phyloP scores from a whole-genome alignment of 805 yeast species.

The Wickerhamomyces ciferrii region DNA sequence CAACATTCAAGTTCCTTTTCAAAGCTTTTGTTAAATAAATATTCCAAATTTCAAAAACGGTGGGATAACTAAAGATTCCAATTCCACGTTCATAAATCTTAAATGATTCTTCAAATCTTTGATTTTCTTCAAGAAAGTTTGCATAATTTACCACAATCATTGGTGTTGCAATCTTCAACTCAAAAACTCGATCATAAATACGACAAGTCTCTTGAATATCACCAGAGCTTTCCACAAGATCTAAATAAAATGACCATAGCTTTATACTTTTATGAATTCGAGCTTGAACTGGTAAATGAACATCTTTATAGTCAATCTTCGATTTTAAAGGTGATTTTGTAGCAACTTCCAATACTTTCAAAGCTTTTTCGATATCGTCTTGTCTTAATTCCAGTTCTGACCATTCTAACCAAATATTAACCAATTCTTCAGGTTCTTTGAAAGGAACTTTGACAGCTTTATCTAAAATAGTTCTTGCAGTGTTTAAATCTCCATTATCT shows the following conservation, averaged over 20 bases:
- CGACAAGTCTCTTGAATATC: constrained; percentile 32
- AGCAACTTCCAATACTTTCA: constrained; percentile 35
- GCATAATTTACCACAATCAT: constrained; percentile 63
- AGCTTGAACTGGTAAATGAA: constrained; percentile 45
- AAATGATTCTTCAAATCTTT: constrained; percentile 44
- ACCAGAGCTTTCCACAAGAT: constrained; percentile 54
- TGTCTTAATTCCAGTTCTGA: constrained; percentile 53
- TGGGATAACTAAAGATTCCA: constrained; percentile 52
- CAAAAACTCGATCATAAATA: constrained; percentile 49
- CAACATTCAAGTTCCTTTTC: constrained; percentile 30
- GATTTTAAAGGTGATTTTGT: constrained; percentile 32
- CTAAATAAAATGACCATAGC: constrained; percentile 73
- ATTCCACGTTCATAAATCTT: constrained; percentile 66
- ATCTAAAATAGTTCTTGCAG: constrained; percentile 58
- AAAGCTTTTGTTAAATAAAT: constrained; percentile 54
- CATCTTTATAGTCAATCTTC: constrained; percentile 33
- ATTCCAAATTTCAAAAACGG: constrained; percentile 67
- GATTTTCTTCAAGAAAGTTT: constrained; percentile 44
- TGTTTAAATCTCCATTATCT: constrained; percentile 42
- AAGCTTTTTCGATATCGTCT: constrained; percentile 40
- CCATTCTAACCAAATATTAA: constrained; percentile 72
- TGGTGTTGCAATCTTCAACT: constrained; percentile 65
- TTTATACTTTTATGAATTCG: constrained; percentile 54
- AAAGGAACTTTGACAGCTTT: constrained; percentile 71
- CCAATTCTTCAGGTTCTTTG: constrained; percentile 55